phyloP scores from a whole-genome alignment of 331 rosid genomes.

The Arachis monticola region DNA sequence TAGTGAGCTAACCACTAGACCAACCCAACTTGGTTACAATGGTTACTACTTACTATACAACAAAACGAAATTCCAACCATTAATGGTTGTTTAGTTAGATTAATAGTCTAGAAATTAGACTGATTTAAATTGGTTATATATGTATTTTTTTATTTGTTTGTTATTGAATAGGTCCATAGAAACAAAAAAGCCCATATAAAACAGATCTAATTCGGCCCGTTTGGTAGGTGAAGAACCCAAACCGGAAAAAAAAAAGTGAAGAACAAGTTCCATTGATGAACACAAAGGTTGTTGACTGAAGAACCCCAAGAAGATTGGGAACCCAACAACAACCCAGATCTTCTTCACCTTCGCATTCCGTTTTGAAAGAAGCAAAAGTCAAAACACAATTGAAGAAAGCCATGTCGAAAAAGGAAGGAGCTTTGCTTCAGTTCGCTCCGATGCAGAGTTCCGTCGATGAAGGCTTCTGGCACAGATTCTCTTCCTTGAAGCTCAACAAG shows the following conservation, averaged over 20 bases:
- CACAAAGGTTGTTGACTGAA: not conserved
- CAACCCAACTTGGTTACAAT: no score
- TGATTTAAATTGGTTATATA: no score
- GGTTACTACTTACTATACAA: no score
- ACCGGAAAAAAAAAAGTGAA: no score
- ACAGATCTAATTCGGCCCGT: not conserved
- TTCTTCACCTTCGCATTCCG: not conserved
- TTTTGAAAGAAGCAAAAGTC: not conserved
- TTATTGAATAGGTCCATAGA: not conserved
- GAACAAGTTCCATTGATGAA: not conserved
- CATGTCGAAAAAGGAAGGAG: conserved; percentile 60
- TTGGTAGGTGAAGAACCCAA: not conserved
- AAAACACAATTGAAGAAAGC: not conserved
- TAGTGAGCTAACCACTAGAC: no score
- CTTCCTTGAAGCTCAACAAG: no score
- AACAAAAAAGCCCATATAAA: not conserved
- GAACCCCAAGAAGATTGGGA: not conserved
- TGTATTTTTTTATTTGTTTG: no score
- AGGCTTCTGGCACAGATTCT: no score
- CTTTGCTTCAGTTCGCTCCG: conserved; percentile 35
- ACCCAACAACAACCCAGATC: not conserved
- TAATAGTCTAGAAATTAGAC: no score
- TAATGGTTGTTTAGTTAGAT: no score
- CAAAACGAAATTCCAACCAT: no score
- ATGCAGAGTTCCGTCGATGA: no score